Conservation (phyloP, 2,329 filamentous ascomycete genomes). For the Cladosporium sp. region DNA sequence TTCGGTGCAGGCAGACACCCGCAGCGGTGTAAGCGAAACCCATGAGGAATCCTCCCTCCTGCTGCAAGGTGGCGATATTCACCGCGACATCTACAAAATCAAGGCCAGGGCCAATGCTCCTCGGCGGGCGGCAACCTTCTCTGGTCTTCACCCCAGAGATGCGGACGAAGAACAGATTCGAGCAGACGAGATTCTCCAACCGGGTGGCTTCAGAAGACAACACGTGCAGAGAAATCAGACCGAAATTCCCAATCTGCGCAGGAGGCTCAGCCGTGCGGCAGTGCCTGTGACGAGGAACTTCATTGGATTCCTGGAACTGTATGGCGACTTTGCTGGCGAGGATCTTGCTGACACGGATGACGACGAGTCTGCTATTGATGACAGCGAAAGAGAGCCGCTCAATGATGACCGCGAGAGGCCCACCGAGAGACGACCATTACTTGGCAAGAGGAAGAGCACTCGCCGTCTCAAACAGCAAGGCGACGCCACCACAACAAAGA, state of each 20-base stretch:
- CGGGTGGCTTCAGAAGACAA: conserved; percentile 57
- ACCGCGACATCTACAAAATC: conserved; percentile 75
- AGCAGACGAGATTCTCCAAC: conserved; percentile 48
- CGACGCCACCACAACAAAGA: conserved; percentile 67
- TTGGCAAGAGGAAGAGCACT: conserved; percentile 57
- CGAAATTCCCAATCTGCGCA: conserved; percentile 38
- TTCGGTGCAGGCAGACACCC: conserved; percentile 11
- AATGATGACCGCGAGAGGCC: conserved; percentile 53
- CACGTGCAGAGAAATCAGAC: conserved; percentile 45
- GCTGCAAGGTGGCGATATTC: conserved; percentile 75
- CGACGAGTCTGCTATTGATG: conserved; percentile 54
- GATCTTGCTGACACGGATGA: conserved; percentile 59
- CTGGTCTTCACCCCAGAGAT: conserved; percentile 41
- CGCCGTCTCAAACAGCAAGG: conserved; percentile 51
- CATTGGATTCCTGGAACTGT: conserved; percentile 73
- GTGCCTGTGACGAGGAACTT: conserved; percentile 67
- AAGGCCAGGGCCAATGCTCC: conserved; percentile 56
- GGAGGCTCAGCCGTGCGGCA: conserved; percentile 41
- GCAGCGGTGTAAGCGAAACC: conserved; percentile 17
- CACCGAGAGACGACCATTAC: conserved; percentile 60
- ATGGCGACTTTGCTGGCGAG: conserved; percentile 75
- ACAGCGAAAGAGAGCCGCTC: conserved; percentile 52
- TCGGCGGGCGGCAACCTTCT: conserved; percentile 66
- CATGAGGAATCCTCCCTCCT: conserved; percentile 66
- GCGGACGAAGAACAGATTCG: conserved; percentile 39